Percentiles rank a stretch among this genome's conserved stretches.
phyloP scores from a whole-genome alignment of 2,329 filamentous ascomycete genomes.

The Penicillium glabrum region DNA sequence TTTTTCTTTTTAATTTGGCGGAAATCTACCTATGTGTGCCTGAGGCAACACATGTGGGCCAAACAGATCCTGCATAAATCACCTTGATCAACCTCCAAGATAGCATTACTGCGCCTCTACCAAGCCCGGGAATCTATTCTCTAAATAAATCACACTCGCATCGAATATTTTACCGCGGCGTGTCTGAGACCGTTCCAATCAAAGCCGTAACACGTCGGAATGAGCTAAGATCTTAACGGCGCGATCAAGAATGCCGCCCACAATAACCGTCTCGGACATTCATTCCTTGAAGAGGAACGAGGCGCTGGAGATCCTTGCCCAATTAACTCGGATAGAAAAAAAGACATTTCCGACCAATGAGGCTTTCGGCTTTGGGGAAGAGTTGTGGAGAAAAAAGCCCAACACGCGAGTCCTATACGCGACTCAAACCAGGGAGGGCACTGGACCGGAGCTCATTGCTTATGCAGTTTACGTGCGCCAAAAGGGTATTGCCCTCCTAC shows the following conservation, averaged over 20 bases:
- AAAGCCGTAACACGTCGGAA: neutral
- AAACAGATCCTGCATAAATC: neutral
- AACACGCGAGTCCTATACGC: conserved; percentile 47
- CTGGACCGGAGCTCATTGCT: conserved; percentile 35
- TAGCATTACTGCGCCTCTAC: neutral
- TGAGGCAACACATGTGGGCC: neutral
- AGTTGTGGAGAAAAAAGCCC: conserved; percentile 49
- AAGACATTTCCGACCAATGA: conserved; percentile 54
- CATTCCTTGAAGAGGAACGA: conserved; percentile 37
- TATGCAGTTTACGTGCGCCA: conserved; percentile 51
- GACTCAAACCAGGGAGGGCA: conserved; percentile 17
- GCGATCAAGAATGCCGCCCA: conserved; percentile 15
- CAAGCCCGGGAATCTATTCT: neutral
- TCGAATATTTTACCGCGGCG: neutral
- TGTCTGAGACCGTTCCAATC: neutral
- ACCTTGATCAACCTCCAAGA: neutral
- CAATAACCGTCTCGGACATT: conserved; percentile 34
- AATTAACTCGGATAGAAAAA: conserved; percentile 46
- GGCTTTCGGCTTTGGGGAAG: conserved; percentile 48
- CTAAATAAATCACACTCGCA: neutral
- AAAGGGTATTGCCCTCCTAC: conserved; percentile 47
- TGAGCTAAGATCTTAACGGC: conserved; percentile 5
- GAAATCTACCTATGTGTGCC: neutral
- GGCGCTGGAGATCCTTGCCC: conserved; percentile 36
- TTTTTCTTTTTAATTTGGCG: too few species aligned